Evolutionary conservation across 1,284 basidiomycete species (phyloP).

Genomic region (Cryptococcus floricola): DNA sequence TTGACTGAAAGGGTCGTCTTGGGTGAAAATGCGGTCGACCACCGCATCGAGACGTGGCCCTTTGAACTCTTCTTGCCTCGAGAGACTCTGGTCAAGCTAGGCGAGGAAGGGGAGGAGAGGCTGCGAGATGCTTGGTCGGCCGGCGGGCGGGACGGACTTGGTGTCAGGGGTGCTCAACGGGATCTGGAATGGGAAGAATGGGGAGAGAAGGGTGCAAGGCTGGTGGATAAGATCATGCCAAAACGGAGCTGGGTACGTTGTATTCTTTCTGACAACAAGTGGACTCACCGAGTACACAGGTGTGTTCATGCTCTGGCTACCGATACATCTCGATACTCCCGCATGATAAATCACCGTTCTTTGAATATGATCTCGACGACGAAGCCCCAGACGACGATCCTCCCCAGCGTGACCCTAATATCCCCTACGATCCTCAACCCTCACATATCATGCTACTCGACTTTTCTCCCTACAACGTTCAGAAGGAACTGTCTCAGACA

Average conservation of each 20-base stretch:
- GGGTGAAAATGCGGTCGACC: neutral
- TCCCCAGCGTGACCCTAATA: neutral
- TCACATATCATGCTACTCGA: conserved; percentile 28
- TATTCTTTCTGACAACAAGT: neutral
- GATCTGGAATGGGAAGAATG: conserved; percentile 38
- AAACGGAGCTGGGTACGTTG: conserved; percentile 38
- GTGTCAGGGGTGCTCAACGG: conserved; percentile 16
- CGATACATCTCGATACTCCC: conserved; percentile 34
- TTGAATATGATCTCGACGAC: neutral
- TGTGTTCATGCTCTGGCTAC: conserved; percentile 48
- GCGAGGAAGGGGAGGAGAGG: conserved; percentile 37
- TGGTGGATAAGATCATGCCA: conserved; percentile 29
- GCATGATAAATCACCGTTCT: neutral
- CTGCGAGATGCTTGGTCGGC: conserved; percentile 45
- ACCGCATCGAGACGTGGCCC: neutral
- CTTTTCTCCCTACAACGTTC: conserved; percentile 34
- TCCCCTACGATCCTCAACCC: neutral
- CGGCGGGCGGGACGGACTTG: conserved; percentile 32
- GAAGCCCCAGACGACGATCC: conserved; percentile 9
- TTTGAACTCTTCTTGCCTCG: conserved; percentile 54
- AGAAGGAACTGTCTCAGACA: neutral
- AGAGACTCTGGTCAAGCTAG: conserved; percentile 51
- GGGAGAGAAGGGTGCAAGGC: conserved; percentile 33
- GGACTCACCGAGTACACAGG: conserved; percentile 20
- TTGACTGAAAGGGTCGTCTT: conserved; percentile 10